Evolutionary conservation across 2,329 filamentous ascomycete genomes (phyloP).

Genomic region (Trichoderma semiorbis): DNA sequence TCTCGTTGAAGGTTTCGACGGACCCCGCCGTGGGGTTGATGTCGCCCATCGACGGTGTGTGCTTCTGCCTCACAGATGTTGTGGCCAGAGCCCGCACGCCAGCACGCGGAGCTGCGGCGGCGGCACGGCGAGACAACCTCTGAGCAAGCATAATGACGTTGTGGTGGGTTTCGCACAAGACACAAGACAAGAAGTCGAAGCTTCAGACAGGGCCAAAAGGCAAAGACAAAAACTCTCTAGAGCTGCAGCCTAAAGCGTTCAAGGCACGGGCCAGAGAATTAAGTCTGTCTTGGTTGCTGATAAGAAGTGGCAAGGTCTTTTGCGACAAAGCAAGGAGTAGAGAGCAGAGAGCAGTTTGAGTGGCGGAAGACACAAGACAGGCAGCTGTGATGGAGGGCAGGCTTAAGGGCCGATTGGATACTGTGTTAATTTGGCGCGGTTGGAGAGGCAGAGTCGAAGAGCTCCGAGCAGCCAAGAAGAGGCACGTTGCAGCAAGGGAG

Average conservation of each 20-base stretch:
- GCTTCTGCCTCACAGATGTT: constrained; percentile 42
- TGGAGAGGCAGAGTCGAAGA: neutral
- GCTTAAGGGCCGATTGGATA: constrained; percentile 30
- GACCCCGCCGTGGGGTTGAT: constrained; percentile 64
- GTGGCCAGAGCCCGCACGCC: constrained; percentile 56
- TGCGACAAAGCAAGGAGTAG: neutral
- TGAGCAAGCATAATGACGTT: constrained; percentile 46
- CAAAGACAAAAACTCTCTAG: neutral
- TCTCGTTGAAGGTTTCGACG: constrained; percentile 72
- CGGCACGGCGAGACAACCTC: constrained; percentile 46
- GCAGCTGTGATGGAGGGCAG: constrained; percentile 29
- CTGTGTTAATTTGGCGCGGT: constrained; percentile 8
- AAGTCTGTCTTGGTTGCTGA: neutral
- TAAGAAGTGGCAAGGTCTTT: neutral
- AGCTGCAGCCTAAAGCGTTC: neutral
- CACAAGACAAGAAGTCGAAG: neutral
- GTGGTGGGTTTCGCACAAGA: constrained; percentile 14
- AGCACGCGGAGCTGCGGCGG: constrained; percentile 44
- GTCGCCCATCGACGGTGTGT: constrained; percentile 78
- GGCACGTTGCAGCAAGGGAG: constrained; percentile 18
- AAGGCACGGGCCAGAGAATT: neutral
- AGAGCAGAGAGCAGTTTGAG: constrained; percentile 16
- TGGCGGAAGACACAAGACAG: constrained; percentile 6
- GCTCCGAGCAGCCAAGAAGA: constrained; percentile 17
- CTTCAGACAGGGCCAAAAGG: neutral